Evolutionary conservation across 441 rosid genomes (phyloP), one percentile per base, ranked within the genome.

Genomic region (Kokia cookei): DNA sequence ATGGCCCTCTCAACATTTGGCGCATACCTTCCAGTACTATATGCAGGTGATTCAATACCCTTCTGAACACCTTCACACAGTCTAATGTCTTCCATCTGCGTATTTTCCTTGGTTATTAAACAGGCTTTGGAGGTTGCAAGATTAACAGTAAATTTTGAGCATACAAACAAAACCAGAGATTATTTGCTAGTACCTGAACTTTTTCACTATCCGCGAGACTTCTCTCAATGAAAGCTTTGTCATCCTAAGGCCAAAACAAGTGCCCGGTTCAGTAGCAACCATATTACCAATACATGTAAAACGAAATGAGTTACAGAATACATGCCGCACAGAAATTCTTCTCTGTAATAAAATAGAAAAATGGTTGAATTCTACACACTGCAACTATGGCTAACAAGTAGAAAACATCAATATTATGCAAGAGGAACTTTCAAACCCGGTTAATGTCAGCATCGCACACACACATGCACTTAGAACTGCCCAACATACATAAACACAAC

Each of bases 31-130:
- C 98, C 98, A 26, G 72, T 81, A 61, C 58, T 48, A 77, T 90
- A 93, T 3, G 93, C 93, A 4, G 91, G 91, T 0, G 97, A 89
- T 70, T 93, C 86, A 0, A 93, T 85, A 26, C 97, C 98, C 71
- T 86, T 88, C 75, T 95, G 98, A 48, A 95, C 96, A 45, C 86
- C 87, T 83, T 95, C 94, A 65, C 94, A 93, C 24, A 95, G 83
- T 53, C 69, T 66, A n/a, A 86, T 79, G 77, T 95, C 96, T 82
- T 93, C 99, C 72, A 85, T 81, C 99, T 93, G 87, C 79, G 78
- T 7, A 19, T 58, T 59, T 24, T 43, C 51, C 10, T 14, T 35
- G 45, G 51, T 40, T 4, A 50, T 4, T 7, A 72, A n/a, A 3
- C 27, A 3, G 50, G 12, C 11, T 63, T 63, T 53, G 3, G 15